phyloP scores from a whole-genome alignment of 352 stramenopile genomes.

The Phytophthora pisi region DNA sequence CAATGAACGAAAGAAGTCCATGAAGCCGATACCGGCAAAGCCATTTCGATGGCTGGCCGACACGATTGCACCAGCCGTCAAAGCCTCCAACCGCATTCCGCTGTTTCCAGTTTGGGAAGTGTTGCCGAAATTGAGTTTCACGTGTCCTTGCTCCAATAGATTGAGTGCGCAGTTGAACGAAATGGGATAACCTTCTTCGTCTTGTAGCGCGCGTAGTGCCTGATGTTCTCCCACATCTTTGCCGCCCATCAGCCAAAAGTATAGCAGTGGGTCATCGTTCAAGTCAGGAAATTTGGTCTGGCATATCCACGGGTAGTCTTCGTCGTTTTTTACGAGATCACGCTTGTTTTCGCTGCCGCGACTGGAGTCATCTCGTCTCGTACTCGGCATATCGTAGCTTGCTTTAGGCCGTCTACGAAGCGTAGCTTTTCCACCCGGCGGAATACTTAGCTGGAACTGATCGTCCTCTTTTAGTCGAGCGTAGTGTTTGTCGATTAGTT shows the following conservation, averaged over 20 bases:
- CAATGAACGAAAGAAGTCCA: background rate
- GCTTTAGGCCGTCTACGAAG: background rate
- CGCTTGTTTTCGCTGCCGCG: background rate
- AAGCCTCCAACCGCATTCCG: background rate
- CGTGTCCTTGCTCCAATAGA: background rate
- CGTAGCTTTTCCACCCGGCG: background rate
- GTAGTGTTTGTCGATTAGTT: background rate
- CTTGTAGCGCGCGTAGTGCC: background rate
- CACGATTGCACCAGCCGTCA: conserved; percentile 4
- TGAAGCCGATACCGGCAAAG: conserved; percentile 1
- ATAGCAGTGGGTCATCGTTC: background rate
- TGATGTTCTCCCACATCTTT: background rate
- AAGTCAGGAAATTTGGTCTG: background rate
- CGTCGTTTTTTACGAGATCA: conserved; percentile 3
- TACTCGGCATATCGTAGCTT: background rate
- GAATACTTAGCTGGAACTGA: background rate
- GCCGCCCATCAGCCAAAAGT: conserved; percentile 3
- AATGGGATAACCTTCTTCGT: background rate
- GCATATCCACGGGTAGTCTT: background rate
- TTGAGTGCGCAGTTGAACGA: background rate
- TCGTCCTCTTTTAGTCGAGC: background rate
- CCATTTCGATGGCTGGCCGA: conserved; percentile 6
- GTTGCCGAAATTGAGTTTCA: background rate
- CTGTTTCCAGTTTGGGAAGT: background rate
- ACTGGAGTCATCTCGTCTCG: background rate